These are phyloP conservation scores for Huntiella bhutanensis DNA, from an alignment of 2,329 filamentous ascomycete species.

Conservation along the genomic window DNA sequence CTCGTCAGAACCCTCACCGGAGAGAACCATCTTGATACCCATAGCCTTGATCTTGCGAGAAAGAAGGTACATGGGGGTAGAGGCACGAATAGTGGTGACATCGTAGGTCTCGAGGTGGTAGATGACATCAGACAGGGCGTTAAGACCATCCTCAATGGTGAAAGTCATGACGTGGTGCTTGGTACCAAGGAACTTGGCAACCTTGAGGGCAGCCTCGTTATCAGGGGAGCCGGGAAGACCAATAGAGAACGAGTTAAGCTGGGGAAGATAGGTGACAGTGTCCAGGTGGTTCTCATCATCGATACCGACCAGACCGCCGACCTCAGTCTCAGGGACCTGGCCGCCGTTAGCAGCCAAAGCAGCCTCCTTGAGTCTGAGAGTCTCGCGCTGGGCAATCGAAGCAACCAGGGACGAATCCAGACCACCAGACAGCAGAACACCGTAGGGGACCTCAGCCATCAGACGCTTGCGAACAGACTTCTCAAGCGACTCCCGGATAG, in stretches of 20 bases:
- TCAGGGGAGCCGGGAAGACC: constrained; percentile 85
- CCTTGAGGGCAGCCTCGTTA: constrained; percentile 76
- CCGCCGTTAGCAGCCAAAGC: constrained; percentile 32
- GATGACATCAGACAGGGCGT: constrained; percentile 93
- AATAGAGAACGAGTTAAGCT: constrained; percentile 98
- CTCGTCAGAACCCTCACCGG: constrained; percentile 91
- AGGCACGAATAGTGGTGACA: constrained; percentile 94
- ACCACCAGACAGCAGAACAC: constrained; percentile 84
- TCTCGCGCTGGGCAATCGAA: constrained; percentile 88
- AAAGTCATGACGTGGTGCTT: constrained; percentile 98
- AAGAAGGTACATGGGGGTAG: constrained; percentile 94
- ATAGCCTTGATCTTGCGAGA: constrained; percentile 98
- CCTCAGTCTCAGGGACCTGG: constrained; percentile 31
- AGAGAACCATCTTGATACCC: constrained; percentile 98
- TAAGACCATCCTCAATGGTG: constrained; percentile 90
- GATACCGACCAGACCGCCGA: constrained; percentile 66
- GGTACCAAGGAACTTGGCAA: constrained; percentile 90
- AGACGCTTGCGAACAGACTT: constrained; percentile 85
- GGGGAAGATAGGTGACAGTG: constrained; percentile 76
- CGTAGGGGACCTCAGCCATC: constrained; percentile 98
- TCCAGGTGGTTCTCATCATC: constrained; percentile 81
- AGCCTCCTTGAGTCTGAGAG: constrained; percentile 52
- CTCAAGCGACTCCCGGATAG: constrained; percentile 66
- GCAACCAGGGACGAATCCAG: constrained; percentile 91
- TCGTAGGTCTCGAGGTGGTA: constrained; percentile 96